Base-by-base conservation (phyloP, 169 alveolate genomes). In the Plasmodium cynomolgi region DNA sequence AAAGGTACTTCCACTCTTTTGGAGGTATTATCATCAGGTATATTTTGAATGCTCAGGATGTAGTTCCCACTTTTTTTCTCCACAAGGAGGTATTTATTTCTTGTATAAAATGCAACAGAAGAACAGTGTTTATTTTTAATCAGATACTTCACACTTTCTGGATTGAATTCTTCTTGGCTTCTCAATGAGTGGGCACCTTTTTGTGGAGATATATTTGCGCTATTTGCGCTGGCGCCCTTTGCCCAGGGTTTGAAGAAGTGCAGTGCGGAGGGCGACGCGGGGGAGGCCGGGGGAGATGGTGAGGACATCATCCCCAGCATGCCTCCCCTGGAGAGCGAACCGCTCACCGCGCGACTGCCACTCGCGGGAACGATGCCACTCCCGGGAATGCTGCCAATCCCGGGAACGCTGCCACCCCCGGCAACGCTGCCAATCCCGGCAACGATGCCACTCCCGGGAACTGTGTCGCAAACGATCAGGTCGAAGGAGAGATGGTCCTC, bases 61-160 rank as follows among this genome's bases (percentile, higher is more conserved):
- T 91, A 91, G 23, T 37, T 80, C 17, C 26, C 34, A 34, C 37
- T 85, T 91, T 56, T 91, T 50, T 41, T 91, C 58, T 91, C 95
- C 1, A 91, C 92, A 91, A 91, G 54, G 31, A 91, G 54, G 39
- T 91, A 91, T 34, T 91, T 91, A 91, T 91, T 91, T 91, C 95
- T 41, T 1, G 95, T 71, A 1, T 71, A 47, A 34, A 91, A 91
- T 3, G 92, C 37, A 75, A 83, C 95, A 44, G 26, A 31, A 13
- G 15, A 47, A n/a, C 95, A 91, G 9, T 72, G 77, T 33, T 91
- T 91, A 17, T 82, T 82, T 72, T 91, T 91, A 1, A 91, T 79
- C 17, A 91, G 1, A 37, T 72, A 91, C 3, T 82, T 91, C 0
- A 81, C 95, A 37, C 74, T 71, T 5, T 81, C 95, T n/a, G 41